Evolutionary conservation across 352 stramenopile species (phyloP).

Genomic region (Phytophthora pistaciae): DNA sequence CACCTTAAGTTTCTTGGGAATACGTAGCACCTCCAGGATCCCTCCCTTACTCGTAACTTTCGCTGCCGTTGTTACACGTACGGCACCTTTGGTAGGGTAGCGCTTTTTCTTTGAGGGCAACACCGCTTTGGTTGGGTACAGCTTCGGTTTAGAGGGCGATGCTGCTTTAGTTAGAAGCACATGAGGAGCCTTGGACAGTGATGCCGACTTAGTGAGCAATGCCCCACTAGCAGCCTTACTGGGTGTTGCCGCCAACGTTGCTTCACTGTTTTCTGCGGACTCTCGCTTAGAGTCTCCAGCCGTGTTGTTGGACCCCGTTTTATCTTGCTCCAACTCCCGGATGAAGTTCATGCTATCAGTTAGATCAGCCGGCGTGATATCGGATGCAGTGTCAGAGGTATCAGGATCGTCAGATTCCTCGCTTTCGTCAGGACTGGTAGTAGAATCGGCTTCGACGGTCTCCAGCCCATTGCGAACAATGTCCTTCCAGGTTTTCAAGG

Average conservation of each 20-base stretch:
- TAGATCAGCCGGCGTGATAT: neutral
- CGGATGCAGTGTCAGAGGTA: neutral
- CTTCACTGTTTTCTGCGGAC: neutral
- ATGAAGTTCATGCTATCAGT: neutral
- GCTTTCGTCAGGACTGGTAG: neutral
- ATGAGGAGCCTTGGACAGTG: neutral
- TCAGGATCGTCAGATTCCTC: neutral
- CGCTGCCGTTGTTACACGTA: neutral
- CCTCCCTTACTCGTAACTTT: neutral
- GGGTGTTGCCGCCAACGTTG: neutral
- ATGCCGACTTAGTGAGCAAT: neutral
- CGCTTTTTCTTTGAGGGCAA: neutral
- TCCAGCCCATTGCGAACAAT: neutral
- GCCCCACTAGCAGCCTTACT: neutral
- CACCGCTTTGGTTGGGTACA: neutral
- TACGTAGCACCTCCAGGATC: neutral
- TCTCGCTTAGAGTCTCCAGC: neutral
- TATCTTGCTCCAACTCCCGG: neutral
- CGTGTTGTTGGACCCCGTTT: neutral
- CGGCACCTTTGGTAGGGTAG: neutral
- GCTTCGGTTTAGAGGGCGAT: neutral
- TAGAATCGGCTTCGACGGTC: neutral
- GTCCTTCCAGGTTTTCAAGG: constrained; percentile 5
- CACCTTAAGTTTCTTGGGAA: neutral
- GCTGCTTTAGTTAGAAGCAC: neutral